Evolutionary conservation across 2,329 filamentous ascomycete species (phyloP), one percentile per base, ranked within the genome.

Genomic region (Juglanconis oblonga): DNA sequence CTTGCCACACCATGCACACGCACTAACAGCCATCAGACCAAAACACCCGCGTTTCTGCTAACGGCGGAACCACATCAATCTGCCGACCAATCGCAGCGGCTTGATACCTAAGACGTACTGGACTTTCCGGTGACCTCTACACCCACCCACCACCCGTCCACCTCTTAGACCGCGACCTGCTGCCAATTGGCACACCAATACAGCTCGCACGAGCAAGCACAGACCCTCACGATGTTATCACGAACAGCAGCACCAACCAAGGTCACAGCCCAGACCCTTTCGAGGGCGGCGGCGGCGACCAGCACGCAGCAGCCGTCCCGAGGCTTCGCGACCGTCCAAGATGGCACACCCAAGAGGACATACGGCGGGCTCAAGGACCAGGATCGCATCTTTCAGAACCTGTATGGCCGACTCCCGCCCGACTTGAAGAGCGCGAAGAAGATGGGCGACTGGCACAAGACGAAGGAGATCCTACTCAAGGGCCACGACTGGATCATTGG

Each of bases 361-460:
- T 90, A 96, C 77, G 92, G 95, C 70, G 92, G 92, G 61, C 84
- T 99, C 69, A 90, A 87, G 79, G 95, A 99, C 76, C 92, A 98
- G 81, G 95, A 99, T 80, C 88, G 95, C 71, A 99, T 99, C 78
- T 99, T 99, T 80, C 93, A 96, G 81, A 99, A 99, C 80, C 84
- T 99, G 62, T 99, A 99, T 80, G 88, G 92, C 71, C 92, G 95
- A 74, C 92, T 91, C 79, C 92, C 92, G 55, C 85, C 92, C 64
- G 93, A 97, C 76, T 80, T 99, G 69, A 94, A 95, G 82, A 92
- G 87, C 73, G 93, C 95, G 57, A 93, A 92, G 88, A 97, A 96
- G 80, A 96, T 96, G 84, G 95, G 95, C 69, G 95, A 98, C 77
- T 99, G 95, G 95, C 87, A 99, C 82, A 97, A 96, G 85, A 99